Evolutionary conservation across 2,329 filamentous ascomycete genomes (phyloP), one percentile per base, ranked within the genome.

Genomic region (Xylariaceae sp.): DNA sequence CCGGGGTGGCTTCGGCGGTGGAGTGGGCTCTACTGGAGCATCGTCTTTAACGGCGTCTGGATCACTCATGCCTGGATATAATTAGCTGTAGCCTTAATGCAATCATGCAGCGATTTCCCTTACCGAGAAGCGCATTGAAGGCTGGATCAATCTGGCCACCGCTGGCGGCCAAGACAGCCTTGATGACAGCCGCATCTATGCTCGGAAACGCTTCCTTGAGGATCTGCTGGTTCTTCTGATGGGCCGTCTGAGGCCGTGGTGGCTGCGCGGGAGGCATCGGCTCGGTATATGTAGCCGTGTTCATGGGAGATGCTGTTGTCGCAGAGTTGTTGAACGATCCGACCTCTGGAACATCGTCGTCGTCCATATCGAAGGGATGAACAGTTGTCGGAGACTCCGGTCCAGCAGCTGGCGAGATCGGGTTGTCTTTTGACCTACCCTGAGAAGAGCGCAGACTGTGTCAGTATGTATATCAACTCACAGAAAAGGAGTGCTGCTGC

Each of bases 151-250:
- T 87, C 69, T 88, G 86, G 61, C 92, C 93, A 60, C 87, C 82
- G 73, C 94, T 97, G 11, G 94, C 94, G 23, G 84, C 82, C 64
- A 99, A 77, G 0, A 99, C 89, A 35, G 94, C 94, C 74, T 88
- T 96, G 74, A 99, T 84, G 51, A 99, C 88, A 50, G 85, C 74
- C 6, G 77, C 73, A 56, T 99, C 94, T 62, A 97, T 89, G 57
- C 79, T 82, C 0, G 94, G 94, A 69, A 99, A 99, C 0, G 94
- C 94, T 74, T 99, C 94, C 73, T 90, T 93, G 58, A 99, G 80
- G 2, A 92, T 97, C 68, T 85, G 84, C 75, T 93, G 88, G 52
- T 91, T 92, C 77, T 96, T 89, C 74, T 96, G 88, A 62, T 88
- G 83, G 64, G 94, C 88, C 64, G 85, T 90, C 69, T 90, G 70